Conservation (phyloP, 2,329 filamentous ascomycete species). For the Teratosphaeria gauchensis region DNA sequence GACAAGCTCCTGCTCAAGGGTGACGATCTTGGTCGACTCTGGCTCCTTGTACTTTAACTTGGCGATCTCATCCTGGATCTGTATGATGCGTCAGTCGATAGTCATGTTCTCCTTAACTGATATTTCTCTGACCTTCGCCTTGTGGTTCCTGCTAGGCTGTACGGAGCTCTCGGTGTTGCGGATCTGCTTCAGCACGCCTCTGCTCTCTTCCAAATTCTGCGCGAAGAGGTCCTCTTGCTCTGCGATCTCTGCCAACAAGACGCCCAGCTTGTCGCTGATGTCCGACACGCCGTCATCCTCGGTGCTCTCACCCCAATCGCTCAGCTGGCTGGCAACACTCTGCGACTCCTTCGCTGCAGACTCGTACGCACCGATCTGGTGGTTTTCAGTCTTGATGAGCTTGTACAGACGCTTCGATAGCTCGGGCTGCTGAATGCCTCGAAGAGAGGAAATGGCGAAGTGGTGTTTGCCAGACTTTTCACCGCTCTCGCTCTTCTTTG, state of each 20-base stretch:
- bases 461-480: constrained; percentile 48
- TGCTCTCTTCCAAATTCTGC: constrained; percentile 75
- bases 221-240: constrained; percentile 89
- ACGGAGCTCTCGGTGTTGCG: constrained; percentile 93
- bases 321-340: constrained; percentile 79
- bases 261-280: constrained; percentile 89
- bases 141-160: constrained; percentile 80
- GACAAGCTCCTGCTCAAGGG: constrained; percentile 91
- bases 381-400: constrained; percentile 92
- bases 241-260: constrained; percentile 82
- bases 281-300: constrained; percentile 79
- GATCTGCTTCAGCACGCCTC: constrained; percentile 76
- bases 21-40: constrained; percentile 67
- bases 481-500: constrained; percentile 44
- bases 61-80: constrained; percentile 82
- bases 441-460: constrained; percentile 80
- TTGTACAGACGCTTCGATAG: constrained; percentile 80
- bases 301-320: constrained; percentile 92
- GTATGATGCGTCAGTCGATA: neutral
- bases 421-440: constrained; percentile 76
- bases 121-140: constrained; percentile 50
- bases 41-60: constrained; percentile 89
- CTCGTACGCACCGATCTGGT: constrained; percentile 76
- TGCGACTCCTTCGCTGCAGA: constrained; percentile 73
- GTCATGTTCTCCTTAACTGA: neutral